Percentiles rank a stretch among this genome's conserved stretches.
These are phyloP conservation scores for Jaapia argillacea DNA, from an alignment of 768 basidiomycete genomes.

Conservation along the genomic window DNA sequence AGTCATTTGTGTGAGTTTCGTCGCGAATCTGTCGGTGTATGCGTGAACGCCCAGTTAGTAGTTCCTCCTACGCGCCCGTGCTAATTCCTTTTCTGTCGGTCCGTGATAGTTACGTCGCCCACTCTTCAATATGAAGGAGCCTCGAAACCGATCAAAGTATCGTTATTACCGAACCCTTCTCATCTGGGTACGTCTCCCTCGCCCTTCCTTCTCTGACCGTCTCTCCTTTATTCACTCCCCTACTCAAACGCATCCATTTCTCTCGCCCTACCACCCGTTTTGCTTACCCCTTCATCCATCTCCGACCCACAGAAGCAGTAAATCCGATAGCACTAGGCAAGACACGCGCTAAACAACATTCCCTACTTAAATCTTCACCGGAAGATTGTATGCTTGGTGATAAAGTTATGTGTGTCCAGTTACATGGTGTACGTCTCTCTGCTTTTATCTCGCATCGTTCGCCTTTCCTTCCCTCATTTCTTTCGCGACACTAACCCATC, in stretches of 20 bases:
- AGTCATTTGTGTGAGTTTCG: conserved; percentile 68
- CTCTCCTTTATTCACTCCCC: too few relatives aligned
- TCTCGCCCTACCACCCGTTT: conserved; percentile 8
- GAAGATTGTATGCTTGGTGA: conserved; percentile 40
- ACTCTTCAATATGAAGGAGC: conserved; percentile 46
- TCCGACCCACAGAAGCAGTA: conserved; percentile 58
- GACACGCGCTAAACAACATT: conserved; percentile 84
- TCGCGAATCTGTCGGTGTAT: too few relatives aligned
- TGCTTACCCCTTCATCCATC: background rate
- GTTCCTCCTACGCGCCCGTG: background rate
- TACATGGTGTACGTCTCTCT: too few relatives aligned
- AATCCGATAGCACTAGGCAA: conserved; percentile 85
- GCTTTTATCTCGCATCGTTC: too few relatives aligned
- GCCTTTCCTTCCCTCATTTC: too few relatives aligned
- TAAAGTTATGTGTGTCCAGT: conserved; percentile 78
- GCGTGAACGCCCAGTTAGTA: too few relatives aligned
- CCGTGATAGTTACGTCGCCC: conserved; percentile 48
- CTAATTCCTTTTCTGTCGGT: background rate
- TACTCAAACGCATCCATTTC: conserved; percentile 52
- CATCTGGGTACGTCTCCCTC: conserved; percentile 44
- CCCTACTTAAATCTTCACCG: conserved; percentile 54
- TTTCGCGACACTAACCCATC: too few relatives aligned
- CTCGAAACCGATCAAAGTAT: conserved; percentile 49
- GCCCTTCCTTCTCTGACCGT: too few relatives aligned
- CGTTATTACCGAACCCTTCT: conserved; percentile 73